These are phyloP conservation scores for Emmonsiellopsis sp. DNA, from an alignment of 2,329 filamentous ascomycete genomes.

Conservation along the genomic window DNA sequence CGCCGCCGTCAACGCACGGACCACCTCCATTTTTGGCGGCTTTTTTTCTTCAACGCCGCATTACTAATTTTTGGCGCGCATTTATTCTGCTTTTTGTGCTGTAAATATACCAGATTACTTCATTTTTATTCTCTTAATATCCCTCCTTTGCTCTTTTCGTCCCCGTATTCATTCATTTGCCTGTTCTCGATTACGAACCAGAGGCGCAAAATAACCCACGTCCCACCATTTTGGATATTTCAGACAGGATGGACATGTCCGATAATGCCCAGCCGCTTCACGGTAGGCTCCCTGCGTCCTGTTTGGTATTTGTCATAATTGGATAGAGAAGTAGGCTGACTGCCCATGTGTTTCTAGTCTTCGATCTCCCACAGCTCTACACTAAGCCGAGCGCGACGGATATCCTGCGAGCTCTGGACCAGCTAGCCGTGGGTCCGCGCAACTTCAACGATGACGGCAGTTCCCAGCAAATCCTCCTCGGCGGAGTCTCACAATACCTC, in stretches of 20 bases:
- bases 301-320: slow-evolving; percentile 18
- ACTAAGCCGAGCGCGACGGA: slow-evolving; percentile 58
- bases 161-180: neutral
- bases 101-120: slow-evolving; percentile 1
- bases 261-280: slow-evolving; percentile 27
- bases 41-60: slow-evolving; percentile 13
- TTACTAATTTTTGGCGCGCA: too few relatives aligned
- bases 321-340: slow-evolving; percentile 22
- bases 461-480: slow-evolving; percentile 23
- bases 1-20: slow-evolving; percentile 4
- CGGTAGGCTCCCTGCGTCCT: slow-evolving; percentile 18
- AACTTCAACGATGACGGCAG: slow-evolving; percentile 25
- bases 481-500: slow-evolving; percentile 36
- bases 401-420: slow-evolving; percentile 56
- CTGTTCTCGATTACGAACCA: neutral
- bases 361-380: slow-evolving; percentile 77
- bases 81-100: slow-evolving; percentile 15
- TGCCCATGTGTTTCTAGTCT: slow-evolving; percentile 33
- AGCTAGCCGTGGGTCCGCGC: slow-evolving; percentile 57
- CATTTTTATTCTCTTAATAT: neutral
- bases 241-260: slow-evolving; percentile 20
- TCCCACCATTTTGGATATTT: neutral
- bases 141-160: neutral
- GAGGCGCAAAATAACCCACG: neutral
- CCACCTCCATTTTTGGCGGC: neutral